Evolutionary conservation across 441 rosid genomes (phyloP).

Genomic region (Viola pubescens): DNA sequence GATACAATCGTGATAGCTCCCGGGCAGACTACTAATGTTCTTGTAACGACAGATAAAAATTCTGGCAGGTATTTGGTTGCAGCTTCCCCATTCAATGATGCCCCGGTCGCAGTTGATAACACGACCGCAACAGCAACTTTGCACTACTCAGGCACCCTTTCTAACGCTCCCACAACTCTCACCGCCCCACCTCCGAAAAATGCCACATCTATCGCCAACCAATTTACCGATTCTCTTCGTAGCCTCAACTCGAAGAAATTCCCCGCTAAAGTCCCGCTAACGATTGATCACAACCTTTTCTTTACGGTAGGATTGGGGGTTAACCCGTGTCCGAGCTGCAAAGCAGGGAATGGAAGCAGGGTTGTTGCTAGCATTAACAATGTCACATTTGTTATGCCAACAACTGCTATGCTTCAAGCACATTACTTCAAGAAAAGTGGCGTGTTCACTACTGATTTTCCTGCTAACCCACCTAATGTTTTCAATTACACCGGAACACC

Average conservation of each 20-base stretch:
- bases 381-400: constrained; percentile 46
- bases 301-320: constrained; percentile 51
- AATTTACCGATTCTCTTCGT: constrained; percentile 43
- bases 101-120: not conserved
- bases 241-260: constrained; percentile 51
- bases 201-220: constrained; percentile 49
- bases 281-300: constrained; percentile 46
- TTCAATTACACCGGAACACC: constrained; percentile 54
- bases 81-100: not conserved
- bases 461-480: constrained; percentile 24
- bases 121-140: not conserved
- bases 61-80: not conserved
- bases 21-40: constrained; percentile 5
- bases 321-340: constrained; percentile 55
- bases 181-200: constrained; percentile 18
- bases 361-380: constrained; percentile 36
- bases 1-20: not conserved
- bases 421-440: constrained; percentile 25
- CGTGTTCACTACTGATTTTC: constrained; percentile 42
- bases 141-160: not conserved
- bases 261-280: constrained; percentile 57
- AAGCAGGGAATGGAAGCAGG: constrained; percentile 49
- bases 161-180: not conserved
- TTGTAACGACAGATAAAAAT: not conserved
- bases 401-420: constrained; percentile 52